Conservation (phyloP, 1,139 yeast species). For the Candida sojae region DNA sequence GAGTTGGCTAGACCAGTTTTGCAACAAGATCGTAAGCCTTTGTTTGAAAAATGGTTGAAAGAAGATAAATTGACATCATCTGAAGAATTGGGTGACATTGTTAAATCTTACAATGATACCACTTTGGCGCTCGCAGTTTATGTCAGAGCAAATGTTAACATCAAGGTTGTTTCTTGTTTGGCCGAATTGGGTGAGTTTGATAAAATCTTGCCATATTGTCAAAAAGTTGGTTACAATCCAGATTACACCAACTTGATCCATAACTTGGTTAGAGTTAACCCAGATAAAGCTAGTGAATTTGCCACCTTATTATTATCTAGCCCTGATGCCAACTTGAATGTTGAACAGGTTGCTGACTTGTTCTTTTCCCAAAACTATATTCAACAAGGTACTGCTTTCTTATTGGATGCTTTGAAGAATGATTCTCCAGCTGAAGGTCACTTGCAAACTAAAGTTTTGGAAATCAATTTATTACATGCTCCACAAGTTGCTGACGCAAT, state of each 20-base stretch:
- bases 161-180: constrained; percentile 87
- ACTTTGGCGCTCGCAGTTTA: constrained; percentile 90
- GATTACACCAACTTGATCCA: constrained; percentile 90
- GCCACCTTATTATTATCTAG: constrained; percentile 80
- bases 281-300: constrained; percentile 98
- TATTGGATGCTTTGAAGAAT: constrained; percentile 91
- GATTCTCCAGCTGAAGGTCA: constrained; percentile 96
- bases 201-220: constrained; percentile 91
- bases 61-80: constrained; percentile 93
- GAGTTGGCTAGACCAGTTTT: constrained; percentile 95
- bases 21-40: constrained; percentile 92
- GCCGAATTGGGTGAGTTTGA: constrained; percentile 98
- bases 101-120: constrained; percentile 77
- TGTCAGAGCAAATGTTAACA: constrained; percentile 78
- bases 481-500: constrained; percentile 99
- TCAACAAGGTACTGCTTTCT: constrained; percentile 98
- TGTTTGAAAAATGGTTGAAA: constrained; percentile 94
- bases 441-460: constrained; percentile 91
- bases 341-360: constrained; percentile 88
- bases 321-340: constrained; percentile 65
- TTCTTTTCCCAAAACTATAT: constrained; percentile 92
- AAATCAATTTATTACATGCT: constrained; percentile 90
- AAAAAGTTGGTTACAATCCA: constrained; percentile 85
- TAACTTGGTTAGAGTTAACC: constrained; percentile 85
- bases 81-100: constrained; percentile 96